Evolutionary conservation across 108 stramenopile species (phyloP).

Genomic region (Cyclotella cryptica): DNA sequence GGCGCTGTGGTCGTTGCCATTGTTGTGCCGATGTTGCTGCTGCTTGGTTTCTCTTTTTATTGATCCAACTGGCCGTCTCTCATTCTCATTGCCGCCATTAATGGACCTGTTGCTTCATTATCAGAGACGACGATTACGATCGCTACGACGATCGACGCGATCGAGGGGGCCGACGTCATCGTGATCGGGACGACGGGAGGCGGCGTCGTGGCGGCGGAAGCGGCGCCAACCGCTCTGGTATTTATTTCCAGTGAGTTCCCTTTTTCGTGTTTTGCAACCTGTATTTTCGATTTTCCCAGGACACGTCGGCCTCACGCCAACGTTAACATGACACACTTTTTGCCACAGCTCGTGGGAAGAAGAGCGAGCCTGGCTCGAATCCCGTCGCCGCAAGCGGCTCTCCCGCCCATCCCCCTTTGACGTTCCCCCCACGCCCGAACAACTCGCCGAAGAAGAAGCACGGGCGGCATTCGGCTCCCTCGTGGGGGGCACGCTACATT

Average conservation of each 20-base stretch:
- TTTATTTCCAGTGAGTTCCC: constrained; percentile 33
- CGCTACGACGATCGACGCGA: constrained; percentile 31
- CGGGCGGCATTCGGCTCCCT: constrained; percentile 46
- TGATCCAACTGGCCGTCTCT: not conserved
- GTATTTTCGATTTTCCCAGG: not conserved
- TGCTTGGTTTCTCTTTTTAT: not conserved
- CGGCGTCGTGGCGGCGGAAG: constrained; percentile 27
- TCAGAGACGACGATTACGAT: constrained; percentile 24
- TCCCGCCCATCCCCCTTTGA: constrained; percentile 75
- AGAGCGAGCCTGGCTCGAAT: constrained; percentile 84
- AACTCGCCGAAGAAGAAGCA: constrained; percentile 66
- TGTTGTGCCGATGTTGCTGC: not conserved
- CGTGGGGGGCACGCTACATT: constrained; percentile 51
- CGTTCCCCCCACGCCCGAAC: constrained; percentile 73
- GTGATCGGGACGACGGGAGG: not conserved
- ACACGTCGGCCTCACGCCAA: not conserved
- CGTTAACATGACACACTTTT: constrained; percentile 40
- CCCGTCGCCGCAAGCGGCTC: constrained; percentile 77
- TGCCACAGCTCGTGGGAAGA: constrained; percentile 69
- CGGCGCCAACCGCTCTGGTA: constrained; percentile 32
- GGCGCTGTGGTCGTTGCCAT: not conserved
- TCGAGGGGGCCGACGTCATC: constrained; percentile 22
- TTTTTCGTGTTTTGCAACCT: not conserved
- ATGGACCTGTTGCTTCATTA: not conserved
- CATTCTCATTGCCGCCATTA: not conserved